Base-by-base conservation (phyloP, 148 eudicot species). In the Salicornia ramosissima region DNA sequence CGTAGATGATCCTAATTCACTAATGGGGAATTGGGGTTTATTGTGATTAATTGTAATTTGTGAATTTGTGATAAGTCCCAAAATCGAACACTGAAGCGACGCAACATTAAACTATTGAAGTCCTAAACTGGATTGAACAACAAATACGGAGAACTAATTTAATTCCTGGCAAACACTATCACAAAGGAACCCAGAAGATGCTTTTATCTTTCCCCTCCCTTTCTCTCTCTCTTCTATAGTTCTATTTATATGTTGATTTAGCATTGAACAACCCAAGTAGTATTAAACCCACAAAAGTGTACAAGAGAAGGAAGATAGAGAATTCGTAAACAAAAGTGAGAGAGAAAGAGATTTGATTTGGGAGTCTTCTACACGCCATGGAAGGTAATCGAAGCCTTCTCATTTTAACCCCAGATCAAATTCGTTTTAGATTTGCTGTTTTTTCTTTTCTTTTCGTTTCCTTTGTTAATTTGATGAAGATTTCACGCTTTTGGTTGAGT, bases 171-270 rank as follows among this genome's bases (percentile, higher is more conserved):
- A 61, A 29, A 65, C 9, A 36, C 36, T 52, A 54, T n/a, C n/a
- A 47, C 1, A 34, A 58, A 51, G 64, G 63, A 71, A 67, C 78
- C 80, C 83, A 81, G 84, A 81, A 77, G 65, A 80, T 72, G 74
- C 80, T 58, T 69, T 67, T 39, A 18, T 66, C 49, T 57, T 51
- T 50, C 47, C 29, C 45, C 71, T 13, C n/a, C 65, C 31, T 70
- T 30, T 69, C 68, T 74, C 71, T 45, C 28, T 58, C 28, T 63
- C 43, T 50, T 46, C 51, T 64, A 46, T 58, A 26, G 33, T 25
- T 59, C 14, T 53, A 62, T 47, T 75, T 52, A 47, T 56, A 80
- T 77, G 56, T 36, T 53, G 42, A 67, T 58, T 74, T 45, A 70
- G 45, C 71, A 80, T 76, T 68, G 74, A 76, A 72, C 14, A 57